Percentiles rank a stretch among this genome's conserved stretches.
Evolutionary conservation across 1,139 yeast genomes (phyloP).

Genomic region (Taphrina flavorubra): DNA sequence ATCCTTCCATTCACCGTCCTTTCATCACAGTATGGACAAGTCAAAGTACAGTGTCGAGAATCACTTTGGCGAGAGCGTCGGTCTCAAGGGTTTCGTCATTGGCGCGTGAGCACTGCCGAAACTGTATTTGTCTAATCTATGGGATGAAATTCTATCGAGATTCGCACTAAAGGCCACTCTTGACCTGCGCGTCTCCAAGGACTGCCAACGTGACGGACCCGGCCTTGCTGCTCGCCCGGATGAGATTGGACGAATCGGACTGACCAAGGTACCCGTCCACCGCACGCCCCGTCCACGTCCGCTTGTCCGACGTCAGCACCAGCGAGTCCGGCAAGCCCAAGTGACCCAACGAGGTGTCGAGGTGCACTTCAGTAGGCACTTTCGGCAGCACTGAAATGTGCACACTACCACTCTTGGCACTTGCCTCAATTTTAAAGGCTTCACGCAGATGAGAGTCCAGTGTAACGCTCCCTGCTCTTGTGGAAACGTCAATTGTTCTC

Average conservation of each 20-base stretch:
- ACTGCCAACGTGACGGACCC: slow-evolving; percentile 1
- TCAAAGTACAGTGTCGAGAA: slow-evolving; percentile 12
- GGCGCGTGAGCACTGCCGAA: too few species aligned
- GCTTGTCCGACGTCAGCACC: not conserved
- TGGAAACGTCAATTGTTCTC: not conserved
- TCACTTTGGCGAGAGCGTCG: slow-evolving; percentile 22
- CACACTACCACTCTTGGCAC: slow-evolving; percentile 5
- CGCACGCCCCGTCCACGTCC: slow-evolving; percentile 5
- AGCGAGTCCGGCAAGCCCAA: not conserved
- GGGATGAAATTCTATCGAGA: too few species aligned
- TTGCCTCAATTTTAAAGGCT: not conserved
- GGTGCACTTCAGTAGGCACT: not conserved
- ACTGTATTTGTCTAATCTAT: too few species aligned
- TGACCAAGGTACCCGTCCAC: slow-evolving; percentile 12
- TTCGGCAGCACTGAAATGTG: not conserved
- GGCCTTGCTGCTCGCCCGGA: not conserved
- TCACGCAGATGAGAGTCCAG: not conserved
- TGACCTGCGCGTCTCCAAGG: not conserved
- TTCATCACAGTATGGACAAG: not conserved
- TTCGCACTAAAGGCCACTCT: not conserved
- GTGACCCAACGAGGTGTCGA: not conserved
- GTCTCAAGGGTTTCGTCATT: slow-evolving; percentile 1
- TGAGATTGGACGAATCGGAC: not conserved
- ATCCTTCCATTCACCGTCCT: not conserved
- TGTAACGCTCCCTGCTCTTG: not conserved